These are phyloP conservation scores for Pseudopithomyces maydicus DNA, from an alignment of 2,329 filamentous ascomycete species.

Conservation along the genomic window DNA sequence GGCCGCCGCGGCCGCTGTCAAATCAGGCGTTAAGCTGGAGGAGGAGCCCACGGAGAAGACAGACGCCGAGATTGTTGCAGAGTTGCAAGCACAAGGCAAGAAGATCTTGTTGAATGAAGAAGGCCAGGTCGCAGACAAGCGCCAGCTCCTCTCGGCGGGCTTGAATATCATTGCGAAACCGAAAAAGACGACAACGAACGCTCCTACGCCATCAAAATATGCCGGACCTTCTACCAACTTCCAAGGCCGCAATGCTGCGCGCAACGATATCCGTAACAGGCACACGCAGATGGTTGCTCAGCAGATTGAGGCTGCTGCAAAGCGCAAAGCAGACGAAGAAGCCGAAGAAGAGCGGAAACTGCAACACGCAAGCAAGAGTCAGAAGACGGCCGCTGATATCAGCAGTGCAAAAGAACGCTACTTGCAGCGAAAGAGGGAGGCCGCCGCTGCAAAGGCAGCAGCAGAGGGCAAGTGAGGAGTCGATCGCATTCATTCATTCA, in stretches of 20 bases:
- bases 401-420: constrained; percentile 80
- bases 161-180: constrained; percentile 73
- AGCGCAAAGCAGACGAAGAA: constrained; percentile 71
- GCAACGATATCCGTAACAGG: constrained; percentile 72
- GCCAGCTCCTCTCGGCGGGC: constrained; percentile 76
- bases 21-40: constrained; percentile 39
- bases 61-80: constrained; percentile 68
- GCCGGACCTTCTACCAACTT: constrained; percentile 24
- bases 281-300: constrained; percentile 80
- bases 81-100: constrained; percentile 67
- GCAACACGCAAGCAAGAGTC: constrained; percentile 72
- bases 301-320: constrained; percentile 74
- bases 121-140: constrained; percentile 81
- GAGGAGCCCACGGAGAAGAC: constrained; percentile 56
- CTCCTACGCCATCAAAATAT: constrained; percentile 17
- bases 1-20: constrained; percentile 59
- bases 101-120: constrained; percentile 78
- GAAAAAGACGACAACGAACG: constrained; percentile 49
- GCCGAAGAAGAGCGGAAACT: constrained; percentile 68
- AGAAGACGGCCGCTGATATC: constrained; percentile 78
- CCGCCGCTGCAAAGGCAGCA: constrained; percentile 72
- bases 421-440: constrained; percentile 75
- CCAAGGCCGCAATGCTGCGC: constrained; percentile 50
- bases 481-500: neutral
- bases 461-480: constrained; percentile 17